Conservation (phyloP, 768 basidiomycete genomes). For the Boletus subparvulus region DNA sequence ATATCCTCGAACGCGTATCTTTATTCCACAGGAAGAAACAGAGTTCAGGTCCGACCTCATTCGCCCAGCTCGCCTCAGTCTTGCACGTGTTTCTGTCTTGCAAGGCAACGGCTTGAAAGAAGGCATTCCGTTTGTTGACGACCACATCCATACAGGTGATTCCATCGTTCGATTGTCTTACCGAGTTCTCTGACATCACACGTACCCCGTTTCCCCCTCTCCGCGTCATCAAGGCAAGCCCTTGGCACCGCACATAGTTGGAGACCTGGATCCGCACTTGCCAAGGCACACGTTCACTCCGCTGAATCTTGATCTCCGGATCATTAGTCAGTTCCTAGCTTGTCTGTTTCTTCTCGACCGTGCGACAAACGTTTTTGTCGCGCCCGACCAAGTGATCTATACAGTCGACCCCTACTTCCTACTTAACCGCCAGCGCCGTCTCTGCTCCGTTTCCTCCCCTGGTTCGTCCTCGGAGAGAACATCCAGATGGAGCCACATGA, state of each 20-base stretch:
- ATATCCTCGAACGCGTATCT: background rate
- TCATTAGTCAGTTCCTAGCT: slow-evolving; percentile 73
- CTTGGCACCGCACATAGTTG: slow-evolving; percentile 49
- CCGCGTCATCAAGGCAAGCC: background rate
- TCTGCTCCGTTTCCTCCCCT: slow-evolving; percentile 89
- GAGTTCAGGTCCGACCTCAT: slow-evolving; percentile 75
- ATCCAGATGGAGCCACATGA: slow-evolving; percentile 96
- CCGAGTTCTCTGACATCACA: slow-evolving; percentile 90
- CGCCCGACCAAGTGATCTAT: slow-evolving; percentile 93
- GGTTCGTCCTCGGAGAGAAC: slow-evolving; percentile 88
- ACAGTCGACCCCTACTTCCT: slow-evolving; percentile 95
- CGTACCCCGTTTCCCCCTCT: slow-evolving; percentile 32
- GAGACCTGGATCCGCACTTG: slow-evolving; percentile 83
- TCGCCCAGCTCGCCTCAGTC: slow-evolving; percentile 84
- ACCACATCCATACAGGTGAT: slow-evolving; percentile 96
- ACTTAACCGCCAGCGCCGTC: slow-evolving; percentile 73
- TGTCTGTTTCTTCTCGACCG: background rate
- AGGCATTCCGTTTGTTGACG: slow-evolving; percentile 55
- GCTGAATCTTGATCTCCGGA: slow-evolving; percentile 96
- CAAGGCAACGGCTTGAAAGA: slow-evolving; percentile 80
- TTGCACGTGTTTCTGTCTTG: slow-evolving; percentile 93
- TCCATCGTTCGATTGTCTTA: slow-evolving; percentile 92
- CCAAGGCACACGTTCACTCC: slow-evolving; percentile 91
- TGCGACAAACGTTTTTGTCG: slow-evolving; percentile 86
- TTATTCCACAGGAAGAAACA: slow-evolving; percentile 79